phyloP scores from a whole-genome alignment of 371 early-diverging fungal species.

The Lichtheimia ornata region DNA sequence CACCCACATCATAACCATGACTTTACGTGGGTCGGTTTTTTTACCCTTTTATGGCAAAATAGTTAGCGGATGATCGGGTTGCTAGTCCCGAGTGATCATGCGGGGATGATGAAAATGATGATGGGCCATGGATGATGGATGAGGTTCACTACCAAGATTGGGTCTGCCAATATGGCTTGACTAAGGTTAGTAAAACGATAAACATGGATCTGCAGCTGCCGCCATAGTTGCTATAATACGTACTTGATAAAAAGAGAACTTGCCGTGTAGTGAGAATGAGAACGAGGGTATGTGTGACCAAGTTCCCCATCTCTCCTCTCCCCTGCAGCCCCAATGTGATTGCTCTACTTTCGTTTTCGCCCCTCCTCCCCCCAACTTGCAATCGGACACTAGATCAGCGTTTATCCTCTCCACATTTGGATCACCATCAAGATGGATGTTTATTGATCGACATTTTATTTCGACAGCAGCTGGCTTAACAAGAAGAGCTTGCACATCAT shows the following conservation, averaged over 20 bases:
- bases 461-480: no score
- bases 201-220: constrained; percentile 4
- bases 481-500: no score
- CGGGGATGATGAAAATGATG: neutral
- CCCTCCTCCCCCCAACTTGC: neutral
- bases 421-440: neutral
- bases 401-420: neutral
- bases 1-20: no score
- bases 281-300: neutral
- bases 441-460: neutral
- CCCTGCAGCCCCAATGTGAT: neutral
- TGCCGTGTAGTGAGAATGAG: no score
- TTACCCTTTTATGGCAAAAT: neutral
- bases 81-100: constrained; percentile 1
- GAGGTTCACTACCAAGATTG: neutral
- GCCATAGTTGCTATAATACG: neutral
- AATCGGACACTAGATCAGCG: neutral
- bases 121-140: neutral
- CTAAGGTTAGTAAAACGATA: neutral
- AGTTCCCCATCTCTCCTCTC: neutral
- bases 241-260: neutral
- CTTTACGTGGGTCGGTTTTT: neutral
- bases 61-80: neutral
- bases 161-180: neutral
- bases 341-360: no score